Evolutionary conservation across 345 rosid species (phyloP).

Genomic region (Psidium guajava): DNA sequence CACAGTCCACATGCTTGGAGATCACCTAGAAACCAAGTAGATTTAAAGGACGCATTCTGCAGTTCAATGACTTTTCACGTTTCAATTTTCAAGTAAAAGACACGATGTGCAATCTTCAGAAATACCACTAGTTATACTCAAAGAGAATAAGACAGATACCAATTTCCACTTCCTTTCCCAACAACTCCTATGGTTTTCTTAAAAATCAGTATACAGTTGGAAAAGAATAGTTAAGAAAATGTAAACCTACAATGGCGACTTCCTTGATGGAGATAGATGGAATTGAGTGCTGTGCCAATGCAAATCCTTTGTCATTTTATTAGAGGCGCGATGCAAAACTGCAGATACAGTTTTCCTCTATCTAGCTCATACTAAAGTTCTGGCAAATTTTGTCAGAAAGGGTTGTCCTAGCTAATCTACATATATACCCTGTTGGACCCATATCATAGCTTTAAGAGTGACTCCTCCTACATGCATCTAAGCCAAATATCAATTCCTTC

Average conservation of each 20-base stretch:
- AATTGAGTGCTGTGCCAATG: not conserved
- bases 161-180: not conserved
- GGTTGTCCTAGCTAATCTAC: not conserved
- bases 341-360: not conserved
- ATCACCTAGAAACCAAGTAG: not conserved
- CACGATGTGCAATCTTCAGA: not conserved
- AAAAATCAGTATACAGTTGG: not conserved
- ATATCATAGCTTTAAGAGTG: not conserved
- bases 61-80: not conserved
- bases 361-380: not conserved
- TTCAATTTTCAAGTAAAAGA: not conserved
- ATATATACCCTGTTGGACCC: not conserved
- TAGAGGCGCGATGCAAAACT: not conserved
- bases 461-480: not conserved
- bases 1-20: not conserved
- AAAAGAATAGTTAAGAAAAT: not conserved
- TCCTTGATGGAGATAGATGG: not conserved
- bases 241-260: not conserved
- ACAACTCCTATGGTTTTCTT: not conserved
- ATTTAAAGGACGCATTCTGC: not conserved
- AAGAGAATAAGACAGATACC: not conserved
- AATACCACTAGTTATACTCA: not conserved
- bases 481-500: not conserved
- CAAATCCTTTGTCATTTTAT: not conserved
- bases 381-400: not conserved